Conservation (phyloP, 257 asterid species). For the Ocimum tenuiflorum region DNA sequence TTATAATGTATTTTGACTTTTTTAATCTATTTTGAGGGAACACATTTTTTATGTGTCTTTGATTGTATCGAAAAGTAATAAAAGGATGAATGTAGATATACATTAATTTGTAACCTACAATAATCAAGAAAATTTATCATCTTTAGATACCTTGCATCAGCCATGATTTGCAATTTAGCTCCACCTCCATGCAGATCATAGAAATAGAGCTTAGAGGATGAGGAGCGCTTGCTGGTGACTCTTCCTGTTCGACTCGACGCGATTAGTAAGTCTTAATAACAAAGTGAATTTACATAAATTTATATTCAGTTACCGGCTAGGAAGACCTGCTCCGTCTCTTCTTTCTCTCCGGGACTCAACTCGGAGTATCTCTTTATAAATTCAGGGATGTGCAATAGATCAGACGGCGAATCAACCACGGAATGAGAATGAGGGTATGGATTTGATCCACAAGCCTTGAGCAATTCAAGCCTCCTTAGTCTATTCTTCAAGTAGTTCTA, state of each 20-base stretch:
- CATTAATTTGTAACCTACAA: no score
- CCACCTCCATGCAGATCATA: constrained; percentile 73
- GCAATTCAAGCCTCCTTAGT: constrained; percentile 41
- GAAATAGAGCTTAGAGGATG: constrained; percentile 63
- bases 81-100: no score
- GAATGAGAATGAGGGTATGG: constrained; percentile 82
- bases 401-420: constrained; percentile 30
- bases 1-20: no score
- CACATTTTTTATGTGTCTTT: no score
- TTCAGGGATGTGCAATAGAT: constrained; percentile 35
- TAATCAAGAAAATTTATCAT: no score
- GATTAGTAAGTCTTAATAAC: no score
- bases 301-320: constrained; percentile 35
- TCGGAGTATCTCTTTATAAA: constrained; percentile 41
- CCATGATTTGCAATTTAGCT: constrained; percentile 76
- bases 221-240: constrained; percentile 60
- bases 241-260: constrained; percentile 23
- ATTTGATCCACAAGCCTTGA: constrained; percentile 50
- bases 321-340: neutral
- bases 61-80: no score
- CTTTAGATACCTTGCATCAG: constrained; percentile 46
- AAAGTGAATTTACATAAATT: no score
- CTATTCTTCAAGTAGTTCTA: constrained; percentile 75
- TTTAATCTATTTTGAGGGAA: no score
- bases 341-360: constrained; percentile 54